These are phyloP conservation scores for Kitagawia praeruptora DNA, from an alignment of 129 eudicot species.

Conservation along the genomic window DNA sequence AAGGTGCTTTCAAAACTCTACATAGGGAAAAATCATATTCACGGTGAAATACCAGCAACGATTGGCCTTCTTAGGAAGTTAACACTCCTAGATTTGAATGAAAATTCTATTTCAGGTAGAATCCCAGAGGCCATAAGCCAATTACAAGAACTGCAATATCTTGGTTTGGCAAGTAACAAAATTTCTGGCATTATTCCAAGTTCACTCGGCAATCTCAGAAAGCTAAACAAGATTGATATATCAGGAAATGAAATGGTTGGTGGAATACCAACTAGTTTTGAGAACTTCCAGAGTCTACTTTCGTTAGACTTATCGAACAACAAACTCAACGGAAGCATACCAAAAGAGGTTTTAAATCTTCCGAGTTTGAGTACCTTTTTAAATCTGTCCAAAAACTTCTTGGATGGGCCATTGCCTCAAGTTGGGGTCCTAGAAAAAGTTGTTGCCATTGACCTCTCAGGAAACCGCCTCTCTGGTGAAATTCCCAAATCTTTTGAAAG, in stretches of 20 bases:
- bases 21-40: slow-evolving; percentile 43
- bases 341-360: slow-evolving; percentile 32
- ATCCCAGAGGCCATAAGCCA: slow-evolving; percentile 44
- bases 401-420: slow-evolving; percentile 43
- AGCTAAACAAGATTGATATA: slow-evolving; percentile 32
- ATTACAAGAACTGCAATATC: slow-evolving; percentile 30
- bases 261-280: slow-evolving; percentile 37
- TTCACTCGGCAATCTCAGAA: slow-evolving; percentile 42
- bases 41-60: slow-evolving; percentile 40
- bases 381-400: slow-evolving; percentile 42
- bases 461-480: slow-evolving; percentile 34
- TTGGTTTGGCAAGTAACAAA: slow-evolving; percentile 36
- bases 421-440: slow-evolving; percentile 36
- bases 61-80: slow-evolving; percentile 40
- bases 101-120: slow-evolving; percentile 35
- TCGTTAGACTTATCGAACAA: slow-evolving; percentile 49
- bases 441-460: slow-evolving; percentile 35
- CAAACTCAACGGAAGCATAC: slow-evolving; percentile 47
- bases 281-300: slow-evolving; percentile 21
- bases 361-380: slow-evolving; percentile 36
- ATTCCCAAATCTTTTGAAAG: slow-evolving; percentile 40
- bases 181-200: slow-evolving; percentile 39
- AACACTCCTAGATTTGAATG: slow-evolving; percentile 33
- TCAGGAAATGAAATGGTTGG: slow-evolving; percentile 48
- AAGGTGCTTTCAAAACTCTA: slow-evolving; percentile 37